Evolutionary conservation across 805 yeast species (phyloP).

Genomic region (Kodamaea kaohsiungensis): DNA sequence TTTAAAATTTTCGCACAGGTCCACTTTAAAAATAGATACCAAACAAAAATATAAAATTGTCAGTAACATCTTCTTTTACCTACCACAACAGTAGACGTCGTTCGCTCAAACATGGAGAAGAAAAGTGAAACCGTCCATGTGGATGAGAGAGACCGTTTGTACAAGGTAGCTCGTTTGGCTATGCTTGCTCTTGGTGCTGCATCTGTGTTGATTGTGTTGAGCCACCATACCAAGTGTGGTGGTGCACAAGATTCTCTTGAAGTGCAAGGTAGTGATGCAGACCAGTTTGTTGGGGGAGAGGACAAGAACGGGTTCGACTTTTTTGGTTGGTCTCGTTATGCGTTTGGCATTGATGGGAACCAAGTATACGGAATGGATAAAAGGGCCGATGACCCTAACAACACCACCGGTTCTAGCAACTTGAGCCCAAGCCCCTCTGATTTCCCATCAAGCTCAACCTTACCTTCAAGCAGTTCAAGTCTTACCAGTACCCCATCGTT

Average conservation of each 20-base stretch:
- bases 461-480: background rate
- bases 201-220: background rate
- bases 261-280: background rate
- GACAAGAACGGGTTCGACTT: background rate
- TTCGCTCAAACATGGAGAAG: slow-evolving; percentile 10
- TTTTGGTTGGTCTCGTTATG: slow-evolving; percentile 4
- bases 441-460: background rate
- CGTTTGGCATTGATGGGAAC: background rate
- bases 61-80: background rate
- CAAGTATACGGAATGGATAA: background rate
- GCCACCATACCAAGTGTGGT: background rate
- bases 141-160: background rate
- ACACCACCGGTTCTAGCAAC: slow-evolving; percentile 21
- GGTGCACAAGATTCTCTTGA: background rate
- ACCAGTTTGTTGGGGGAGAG: background rate
- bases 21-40: slow-evolving; percentile 1
- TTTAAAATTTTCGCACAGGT: slow-evolving; percentile 3
- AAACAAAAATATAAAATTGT: background rate
- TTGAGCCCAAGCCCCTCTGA: background rate
- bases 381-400: slow-evolving; percentile 10
- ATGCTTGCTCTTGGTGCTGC: background rate
- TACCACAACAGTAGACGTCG: slow-evolving; percentile 1
- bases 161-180: slow-evolving; percentile 1
- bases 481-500: background rate
- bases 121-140: background rate